Percentiles rank a stretch among this genome's conserved stretches.
phyloP scores from a whole-genome alignment of 129 eudicot species.

The Arctium minus region DNA sequence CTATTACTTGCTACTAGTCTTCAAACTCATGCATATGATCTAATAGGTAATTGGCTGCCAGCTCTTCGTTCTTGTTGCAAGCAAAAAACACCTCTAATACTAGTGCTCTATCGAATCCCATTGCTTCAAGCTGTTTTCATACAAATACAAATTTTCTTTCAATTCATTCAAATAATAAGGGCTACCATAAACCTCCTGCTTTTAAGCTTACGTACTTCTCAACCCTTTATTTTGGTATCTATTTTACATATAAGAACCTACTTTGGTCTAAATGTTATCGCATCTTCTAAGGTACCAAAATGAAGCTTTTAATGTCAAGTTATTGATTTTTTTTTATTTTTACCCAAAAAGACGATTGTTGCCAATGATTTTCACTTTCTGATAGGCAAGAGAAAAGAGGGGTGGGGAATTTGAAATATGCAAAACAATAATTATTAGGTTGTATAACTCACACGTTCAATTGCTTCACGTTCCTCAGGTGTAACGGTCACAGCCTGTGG shows the following conservation, averaged over 20 bases:
- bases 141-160: not conserved
- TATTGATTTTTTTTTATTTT: too few relatives aligned
- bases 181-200: too few relatives aligned
- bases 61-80: slow-evolving; percentile 84
- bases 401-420: too few relatives aligned
- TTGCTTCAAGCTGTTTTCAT: slow-evolving; percentile 61
- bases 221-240: too few relatives aligned
- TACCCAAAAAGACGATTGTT: too few relatives aligned
- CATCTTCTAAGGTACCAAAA: too few relatives aligned
- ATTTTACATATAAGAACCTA: too few relatives aligned
- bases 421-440: too few relatives aligned
- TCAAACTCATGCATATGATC: slow-evolving; percentile 80
- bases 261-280: too few relatives aligned
- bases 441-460: slow-evolving; percentile 64
- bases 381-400: not conserved
- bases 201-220: too few relatives aligned
- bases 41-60: slow-evolving; percentile 76
- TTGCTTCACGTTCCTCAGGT: slow-evolving; percentile 88
- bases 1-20: slow-evolving; percentile 17
- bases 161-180: not conserved
- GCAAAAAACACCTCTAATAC: slow-evolving; percentile 81
- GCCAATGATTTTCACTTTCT: too few relatives aligned
- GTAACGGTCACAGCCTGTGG: slow-evolving; percentile 84
- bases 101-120: slow-evolving; percentile 72
- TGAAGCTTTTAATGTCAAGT: too few relatives aligned